phyloP scores from a whole-genome alignment of 2,329 filamentous ascomycete species.

The Pestalotiopsis sp. region DNA sequence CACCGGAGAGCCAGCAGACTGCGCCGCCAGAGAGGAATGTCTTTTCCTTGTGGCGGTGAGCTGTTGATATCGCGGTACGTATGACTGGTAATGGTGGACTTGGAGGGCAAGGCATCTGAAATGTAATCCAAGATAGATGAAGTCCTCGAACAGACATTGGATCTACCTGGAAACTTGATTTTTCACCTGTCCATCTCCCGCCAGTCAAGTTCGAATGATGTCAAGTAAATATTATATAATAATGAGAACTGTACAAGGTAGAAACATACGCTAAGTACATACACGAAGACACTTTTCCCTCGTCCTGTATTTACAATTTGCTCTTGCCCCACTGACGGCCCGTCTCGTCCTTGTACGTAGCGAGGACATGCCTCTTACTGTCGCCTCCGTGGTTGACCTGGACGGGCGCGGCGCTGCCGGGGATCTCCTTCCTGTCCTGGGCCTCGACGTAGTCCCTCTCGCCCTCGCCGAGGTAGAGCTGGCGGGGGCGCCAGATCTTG shows the following conservation, averaged over 20 bases:
- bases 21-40: neutral
- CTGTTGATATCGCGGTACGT: neutral
- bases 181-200: too few relatives aligned
- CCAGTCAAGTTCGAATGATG: neutral
- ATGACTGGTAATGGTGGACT: neutral
- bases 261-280: neutral
- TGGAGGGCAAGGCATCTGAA: too few relatives aligned
- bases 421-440: conserved; percentile 34
- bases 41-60: neutral
- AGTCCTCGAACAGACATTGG: too few relatives aligned
- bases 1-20: neutral
- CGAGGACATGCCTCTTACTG: conserved; percentile 43
- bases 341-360: conserved; percentile 41
- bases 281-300: neutral
- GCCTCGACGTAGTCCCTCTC: conserved; percentile 47
- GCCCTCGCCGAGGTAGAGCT: conserved; percentile 49
- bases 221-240: neutral
- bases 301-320: conserved; percentile 23
- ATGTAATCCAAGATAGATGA: too few relatives aligned
- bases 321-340: conserved; percentile 33
- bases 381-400: conserved; percentile 43
- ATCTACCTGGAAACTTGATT: too few relatives aligned
- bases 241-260: neutral
- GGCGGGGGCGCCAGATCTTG: conserved; percentile 54
- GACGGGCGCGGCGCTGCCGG: conserved; percentile 38